These are phyloP conservation scores for Seiridium cupressi DNA, from an alignment of 2,329 filamentous ascomycete species.

Conservation along the genomic window DNA sequence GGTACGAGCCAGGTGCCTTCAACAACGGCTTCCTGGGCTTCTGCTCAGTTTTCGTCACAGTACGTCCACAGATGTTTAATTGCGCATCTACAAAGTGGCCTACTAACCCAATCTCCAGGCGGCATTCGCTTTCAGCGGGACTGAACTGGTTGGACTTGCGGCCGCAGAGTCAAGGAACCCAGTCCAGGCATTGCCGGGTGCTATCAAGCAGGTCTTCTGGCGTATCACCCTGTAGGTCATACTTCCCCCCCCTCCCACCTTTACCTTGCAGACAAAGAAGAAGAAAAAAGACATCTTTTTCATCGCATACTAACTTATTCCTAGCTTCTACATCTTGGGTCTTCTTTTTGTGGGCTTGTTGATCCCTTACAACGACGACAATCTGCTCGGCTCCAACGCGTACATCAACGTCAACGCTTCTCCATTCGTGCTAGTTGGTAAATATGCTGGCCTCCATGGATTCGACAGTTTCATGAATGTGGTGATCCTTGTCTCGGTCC, in stretches of 20 bases:
- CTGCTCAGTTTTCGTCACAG: slow-evolving; percentile 65
- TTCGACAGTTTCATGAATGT: slow-evolving; percentile 59
- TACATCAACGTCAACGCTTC: slow-evolving; percentile 45
- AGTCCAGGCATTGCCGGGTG: slow-evolving; percentile 70
- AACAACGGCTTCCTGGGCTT: slow-evolving; percentile 73
- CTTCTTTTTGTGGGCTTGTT: slow-evolving; percentile 52
- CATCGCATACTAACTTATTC: slow-evolving; percentile 8
- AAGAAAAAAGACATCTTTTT: too few species aligned
- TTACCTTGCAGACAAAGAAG: too few species aligned
- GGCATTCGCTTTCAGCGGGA: slow-evolving; percentile 71
- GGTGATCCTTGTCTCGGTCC: slow-evolving; percentile 56
- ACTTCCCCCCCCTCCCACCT: too few species aligned
- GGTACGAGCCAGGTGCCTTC: slow-evolving; percentile 56
- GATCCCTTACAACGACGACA: slow-evolving; percentile 41
- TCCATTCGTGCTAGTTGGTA: slow-evolving; percentile 57
- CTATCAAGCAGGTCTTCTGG: slow-evolving; percentile 76
- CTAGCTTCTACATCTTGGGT: slow-evolving; percentile 50
- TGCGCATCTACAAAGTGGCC: neutral
- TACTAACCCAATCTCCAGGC: slow-evolving; percentile 32
- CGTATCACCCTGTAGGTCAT: slow-evolving; percentile 44
- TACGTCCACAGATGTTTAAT: neutral
- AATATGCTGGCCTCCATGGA: slow-evolving; percentile 49
- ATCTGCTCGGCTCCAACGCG: slow-evolving; percentile 45
- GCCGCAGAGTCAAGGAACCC: slow-evolving; percentile 71
- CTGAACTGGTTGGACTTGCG: slow-evolving; percentile 72